Evolutionary conservation across 106 monocot species (phyloP), one percentile per base, ranked within the genome.

Genomic region (Narthecium ossifragum): DNA sequence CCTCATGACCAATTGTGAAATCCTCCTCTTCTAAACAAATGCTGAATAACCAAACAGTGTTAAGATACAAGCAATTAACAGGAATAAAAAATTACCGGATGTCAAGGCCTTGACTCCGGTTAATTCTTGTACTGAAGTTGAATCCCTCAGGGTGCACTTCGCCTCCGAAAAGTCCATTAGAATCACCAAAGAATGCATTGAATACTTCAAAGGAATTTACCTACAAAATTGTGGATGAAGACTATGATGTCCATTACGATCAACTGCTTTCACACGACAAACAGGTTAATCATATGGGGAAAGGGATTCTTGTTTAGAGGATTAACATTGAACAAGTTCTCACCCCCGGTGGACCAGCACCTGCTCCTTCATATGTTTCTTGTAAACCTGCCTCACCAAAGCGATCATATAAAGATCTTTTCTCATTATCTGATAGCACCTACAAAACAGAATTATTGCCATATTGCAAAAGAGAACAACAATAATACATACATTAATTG

Each of bases 351-450:
- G 83, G 41, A 64, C 54, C 63, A 81, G 59, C 56, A 70, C 62
- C 70, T 57, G 53, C 59, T 37, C 64, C 80, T 54, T 63, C 75
- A 68, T 72, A 75, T 30, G 80, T 75, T 62, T 76, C 81, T 24
- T 73, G 77, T 57, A 81, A 63, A 59, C 86, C 86, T 37, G 53
- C 69, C 61, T 98, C 84, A 60, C 98, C 98, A 65, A 75, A 85
- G 14, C 65, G 87, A 67, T 98, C 91, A 84, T 98, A 98, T 49
- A 88, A 64, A 63, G 81, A 81, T 85, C 81, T 84, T 73, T 88
- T 98, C 7, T 91, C 98, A 64, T 76, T 62, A 78, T 98, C 98
- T 76, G 98, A 98, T 68, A 98, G 79, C 23, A 98, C 87, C 91
- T 98, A 88, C 46, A 81, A 12, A 26, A 75, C 46, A 31, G 38